Evolutionary conservation across 352 stramenopile species (phyloP), one percentile per base, ranked within the genome.

Genomic region (Phytophthora crassamura): DNA sequence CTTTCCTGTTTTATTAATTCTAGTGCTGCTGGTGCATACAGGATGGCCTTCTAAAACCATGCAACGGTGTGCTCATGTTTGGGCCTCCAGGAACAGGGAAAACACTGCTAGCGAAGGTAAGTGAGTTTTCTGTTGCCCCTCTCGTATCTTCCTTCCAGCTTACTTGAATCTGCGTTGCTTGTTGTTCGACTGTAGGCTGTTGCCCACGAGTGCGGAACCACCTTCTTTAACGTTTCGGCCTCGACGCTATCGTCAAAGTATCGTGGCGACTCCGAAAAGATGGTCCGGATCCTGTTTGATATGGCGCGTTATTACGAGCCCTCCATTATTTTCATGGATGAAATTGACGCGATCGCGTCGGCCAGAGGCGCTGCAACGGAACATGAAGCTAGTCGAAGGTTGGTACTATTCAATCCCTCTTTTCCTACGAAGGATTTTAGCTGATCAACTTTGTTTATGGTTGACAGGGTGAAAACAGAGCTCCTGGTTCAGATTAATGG

Each of bases 291-390:
- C 25, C 78, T 99, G 10, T 99, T 99, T 64, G 96, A 99, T 40
- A 98, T 99, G 87, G 97, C 97, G n/a, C 87, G 96, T 11, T 98
- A 98, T 72, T 98, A 99, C 75, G 89, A 95, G 12, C 97, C 97
- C 6, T 97, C 89, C 10, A 99, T 98, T 52, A 98, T 99, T 43
- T 99, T 99, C 70, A 97, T 99, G 78, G 97, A 99, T 65, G 97
- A 99, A 71, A 98, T 99, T 51, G 97, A 99, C 64, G 93, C 97
- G 1, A 96, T 98, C 38, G 88, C 86, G 3, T 88, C 80, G 0
- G 77, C 82, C 10, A 76, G 87, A 59, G 87, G 88, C 15, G 79
- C 77, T 33, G 83, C 79, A n/a, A 86, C 89, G 34, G 88, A 95
- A 48, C 88, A 95, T 64, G 88, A 95, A 72, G 86, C 88, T 7